Base-by-base conservation (phyloP, 208 protist genomes). In the Trypanosoma lewisi region DNA sequence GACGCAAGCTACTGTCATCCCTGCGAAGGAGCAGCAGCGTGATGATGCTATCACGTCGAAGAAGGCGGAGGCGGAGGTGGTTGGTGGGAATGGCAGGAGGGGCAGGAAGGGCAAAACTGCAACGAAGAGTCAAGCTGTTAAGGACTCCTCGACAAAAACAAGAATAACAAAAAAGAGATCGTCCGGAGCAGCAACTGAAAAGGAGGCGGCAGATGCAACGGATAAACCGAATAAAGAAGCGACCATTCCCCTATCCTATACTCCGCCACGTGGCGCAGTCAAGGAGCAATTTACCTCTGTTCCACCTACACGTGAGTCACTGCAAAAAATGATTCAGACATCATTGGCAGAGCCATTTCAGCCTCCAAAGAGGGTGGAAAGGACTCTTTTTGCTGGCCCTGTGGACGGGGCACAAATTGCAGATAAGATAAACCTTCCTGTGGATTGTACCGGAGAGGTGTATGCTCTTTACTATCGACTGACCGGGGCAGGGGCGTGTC, bases 391-490 rank as follows among this genome's bases (percentile, higher is more conserved):
- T 56, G 2, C 52, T n/a, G 58, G 67, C 2, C 44, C 49, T 36
- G 59, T 66, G 36, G 44, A 72, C 55, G 31, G 19, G 34, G 56
- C 59, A 21, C 58, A 52, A 21, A 12, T 72, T 37, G 49, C 67
- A 30, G 67, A 72, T 60, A 37, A 66, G 28, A n/a, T 72, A 19
- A 72, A 54, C 47, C 33, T 72, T 47, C 52, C 67, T 44, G 31
- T 66, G 14, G 65, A 61, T 36, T 37, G 58, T 16, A 33, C 25
- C 19, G 58, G 67, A 4, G 58, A 61, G n/a, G 58, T 66, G 23
- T 55, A 59, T 49, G 50, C 42, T 31, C 31, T 72, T 17, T 72
- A 72, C 42, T 72, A 72, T 52, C 19, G 67, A 31, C n/a, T 72
- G 11, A 72, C 67, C 12, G 67, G 67, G 12, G 56, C 67, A 14